Percentiles rank a stretch among this genome's conserved stretches.
Evolutionary conservation across 148 eudicot species (phyloP).

Genomic region (Cornus kousa): DNA sequence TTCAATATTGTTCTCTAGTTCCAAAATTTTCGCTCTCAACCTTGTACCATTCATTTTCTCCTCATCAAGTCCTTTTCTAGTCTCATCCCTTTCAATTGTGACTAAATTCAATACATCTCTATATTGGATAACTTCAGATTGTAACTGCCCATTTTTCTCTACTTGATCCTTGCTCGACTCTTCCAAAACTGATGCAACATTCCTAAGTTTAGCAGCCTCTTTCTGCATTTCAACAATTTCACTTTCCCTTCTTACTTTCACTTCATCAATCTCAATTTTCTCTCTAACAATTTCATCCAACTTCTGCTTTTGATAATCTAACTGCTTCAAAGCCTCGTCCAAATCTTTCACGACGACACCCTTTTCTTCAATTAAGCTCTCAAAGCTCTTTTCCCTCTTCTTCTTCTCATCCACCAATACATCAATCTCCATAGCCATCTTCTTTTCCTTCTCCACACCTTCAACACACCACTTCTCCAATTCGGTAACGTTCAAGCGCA

Average conservation of each 20-base stretch:
- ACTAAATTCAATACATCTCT: constrained; percentile 31
- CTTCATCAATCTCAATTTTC: constrained; percentile 42
- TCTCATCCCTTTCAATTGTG: constrained; percentile 46
- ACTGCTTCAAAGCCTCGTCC: constrained; percentile 22
- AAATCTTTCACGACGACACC: constrained; percentile 22
- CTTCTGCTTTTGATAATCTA: constrained; percentile 34
- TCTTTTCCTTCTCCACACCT: constrained; percentile 27
- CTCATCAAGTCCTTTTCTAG: constrained; percentile 30
- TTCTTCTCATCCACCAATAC: constrained; percentile 38
- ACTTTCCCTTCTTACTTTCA: constrained; percentile 28
- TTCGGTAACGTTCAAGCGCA: constrained; percentile 23
- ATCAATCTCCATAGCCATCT: constrained; percentile 23
- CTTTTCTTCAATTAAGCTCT: constrained; percentile 39
- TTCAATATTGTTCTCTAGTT: constrained; percentile 39
- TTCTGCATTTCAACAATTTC: constrained; percentile 38
- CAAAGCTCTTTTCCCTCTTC: constrained; percentile 27
- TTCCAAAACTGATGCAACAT: constrained; percentile 30
- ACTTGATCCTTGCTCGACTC: constrained; percentile 18
- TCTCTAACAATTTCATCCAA: constrained; percentile 28
- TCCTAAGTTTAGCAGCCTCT: constrained; percentile 27
- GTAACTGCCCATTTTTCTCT: constrained; percentile 33
- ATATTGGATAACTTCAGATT: constrained; percentile 28
- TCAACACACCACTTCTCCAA: constrained; percentile 47
- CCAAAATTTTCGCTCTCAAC: constrained; percentile 35
- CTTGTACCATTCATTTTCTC: constrained; percentile 41